phyloP scores from a whole-genome alignment of 768 basidiomycete genomes.

The Trametes sanguinea region DNA sequence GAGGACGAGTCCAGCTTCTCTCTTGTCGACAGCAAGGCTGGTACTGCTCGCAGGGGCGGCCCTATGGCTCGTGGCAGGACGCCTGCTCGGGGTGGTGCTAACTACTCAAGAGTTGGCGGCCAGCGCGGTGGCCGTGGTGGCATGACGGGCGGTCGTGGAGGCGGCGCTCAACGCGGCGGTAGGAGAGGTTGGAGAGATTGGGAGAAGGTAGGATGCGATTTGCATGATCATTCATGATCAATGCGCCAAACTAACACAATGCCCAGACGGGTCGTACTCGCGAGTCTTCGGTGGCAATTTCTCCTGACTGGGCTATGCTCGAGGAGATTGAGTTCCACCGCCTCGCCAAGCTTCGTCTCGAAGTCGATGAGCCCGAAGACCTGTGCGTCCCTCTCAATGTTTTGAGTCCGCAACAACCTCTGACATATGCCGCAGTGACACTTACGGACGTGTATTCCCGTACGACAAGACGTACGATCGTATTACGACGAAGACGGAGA shows the following conservation, averaged over 20 bases:
- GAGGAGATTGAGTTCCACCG: constrained; percentile 98
- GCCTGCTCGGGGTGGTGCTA: constrained; percentile 36
- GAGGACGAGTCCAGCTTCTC: constrained; percentile 98
- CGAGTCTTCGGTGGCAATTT: constrained; percentile 92
- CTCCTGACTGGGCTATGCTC: constrained; percentile 89
- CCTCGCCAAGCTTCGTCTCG: constrained; percentile 87
- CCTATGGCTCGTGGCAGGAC: constrained; percentile 57
- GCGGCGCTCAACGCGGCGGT: constrained; percentile 52
- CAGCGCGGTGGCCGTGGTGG: constrained; percentile 45
- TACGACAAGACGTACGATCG: constrained; percentile 97
- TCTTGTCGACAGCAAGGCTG: constrained; percentile 86
- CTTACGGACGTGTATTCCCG: constrained; percentile 86
- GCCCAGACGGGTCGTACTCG: constrained; percentile 75
- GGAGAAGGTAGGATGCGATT: constrained; percentile 70
- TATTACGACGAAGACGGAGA: constrained; percentile 90
- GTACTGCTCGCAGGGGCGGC: constrained; percentile 70
- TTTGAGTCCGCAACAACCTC: neutral
- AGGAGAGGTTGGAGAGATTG: constrained; percentile 88
- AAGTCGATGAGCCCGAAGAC: constrained; percentile 89
- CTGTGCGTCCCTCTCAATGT: constrained; percentile 56
- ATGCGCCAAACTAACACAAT: constrained; percentile 11
- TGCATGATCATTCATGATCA: neutral
- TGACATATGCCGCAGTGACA: constrained; percentile 54
- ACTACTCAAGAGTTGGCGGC: constrained; percentile 43
- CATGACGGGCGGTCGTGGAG: constrained; percentile 45